Conservation (phyloP, 1,284 basidiomycete species). For the Chalciporus sp. region DNA sequence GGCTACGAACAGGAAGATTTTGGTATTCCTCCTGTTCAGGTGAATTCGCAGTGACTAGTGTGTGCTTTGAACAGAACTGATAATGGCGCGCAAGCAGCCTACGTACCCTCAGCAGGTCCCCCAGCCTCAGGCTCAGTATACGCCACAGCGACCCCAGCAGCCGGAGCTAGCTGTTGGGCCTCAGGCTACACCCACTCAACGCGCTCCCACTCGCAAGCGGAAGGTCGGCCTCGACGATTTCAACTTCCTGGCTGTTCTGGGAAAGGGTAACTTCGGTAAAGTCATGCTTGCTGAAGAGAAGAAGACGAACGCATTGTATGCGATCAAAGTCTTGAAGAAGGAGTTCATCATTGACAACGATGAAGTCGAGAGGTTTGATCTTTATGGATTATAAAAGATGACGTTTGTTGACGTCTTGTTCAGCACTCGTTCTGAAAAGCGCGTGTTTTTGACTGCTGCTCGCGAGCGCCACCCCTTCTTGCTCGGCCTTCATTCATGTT, state of each 20-base stretch:
- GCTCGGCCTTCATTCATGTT: slow-evolving; percentile 96
- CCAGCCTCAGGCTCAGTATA: slow-evolving; percentile 20
- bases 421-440: slow-evolving; percentile 98
- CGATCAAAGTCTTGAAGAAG: slow-evolving; percentile 99
- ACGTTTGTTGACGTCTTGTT: slow-evolving; percentile 6
- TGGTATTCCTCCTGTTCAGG: slow-evolving; percentile 24
- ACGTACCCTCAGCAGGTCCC: slow-evolving; percentile 27
- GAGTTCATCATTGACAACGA: slow-evolving; percentile 99
- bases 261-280: slow-evolving; percentile 99
- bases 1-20: slow-evolving; percentile 38
- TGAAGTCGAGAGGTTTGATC: slow-evolving; percentile 90
- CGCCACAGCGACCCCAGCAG: slow-evolving; percentile 31
- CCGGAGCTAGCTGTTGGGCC: slow-evolving; percentile 23
- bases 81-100: slow-evolving; percentile 16
- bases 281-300: slow-evolving; percentile 99
- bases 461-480: slow-evolving; percentile 98
- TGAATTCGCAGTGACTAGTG: slow-evolving; percentile 8
- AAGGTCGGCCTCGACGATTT: slow-evolving; percentile 98
- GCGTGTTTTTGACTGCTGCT: slow-evolving; percentile 95
- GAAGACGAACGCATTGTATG: slow-evolving; percentile 84
- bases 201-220: slow-evolving; percentile 57
- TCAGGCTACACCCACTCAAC: slow-evolving; percentile 35
- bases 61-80: slow-evolving; percentile 12
- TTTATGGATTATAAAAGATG: slow-evolving; percentile 3
- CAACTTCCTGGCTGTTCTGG: slow-evolving; percentile 98